phyloP scores from a whole-genome alignment of 2,329 filamentous ascomycete genomes.

The Chalara sp. region DNA sequence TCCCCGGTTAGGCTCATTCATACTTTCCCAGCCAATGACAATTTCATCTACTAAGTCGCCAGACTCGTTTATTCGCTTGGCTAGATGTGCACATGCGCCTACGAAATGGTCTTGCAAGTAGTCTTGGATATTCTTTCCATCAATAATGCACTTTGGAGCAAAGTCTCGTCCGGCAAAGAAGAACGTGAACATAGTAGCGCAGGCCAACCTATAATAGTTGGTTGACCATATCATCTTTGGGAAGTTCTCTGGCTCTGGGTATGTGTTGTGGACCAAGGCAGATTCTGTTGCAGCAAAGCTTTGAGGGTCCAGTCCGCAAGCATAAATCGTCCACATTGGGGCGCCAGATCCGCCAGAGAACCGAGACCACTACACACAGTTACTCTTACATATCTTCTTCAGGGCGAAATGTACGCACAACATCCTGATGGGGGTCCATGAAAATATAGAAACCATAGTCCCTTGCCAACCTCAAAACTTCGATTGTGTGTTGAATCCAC shows the following conservation, averaged over 20 bases:
- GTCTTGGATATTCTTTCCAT: conserved; percentile 93
- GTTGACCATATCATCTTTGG: conserved; percentile 99
- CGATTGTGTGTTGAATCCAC: conserved; percentile 87
- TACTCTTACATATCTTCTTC: conserved; percentile 15
- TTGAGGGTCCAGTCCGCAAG: conserved; percentile 82
- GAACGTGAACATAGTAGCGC: conserved; percentile 85
- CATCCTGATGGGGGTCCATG: conserved; percentile 98
- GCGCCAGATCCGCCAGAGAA: conserved; percentile 92
- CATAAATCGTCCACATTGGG: conserved; percentile 96
- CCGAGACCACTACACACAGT: conserved; percentile 64
- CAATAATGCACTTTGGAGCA: conserved; percentile 90
- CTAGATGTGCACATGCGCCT: conserved; percentile 71
- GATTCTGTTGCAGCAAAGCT: conserved; percentile 83
- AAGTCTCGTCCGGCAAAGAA: conserved; percentile 91
- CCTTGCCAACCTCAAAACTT: conserved; percentile 75
- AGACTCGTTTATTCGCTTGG: conserved; percentile 78
- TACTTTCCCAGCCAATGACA: conserved; percentile 90
- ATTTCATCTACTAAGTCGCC: conserved; percentile 81
- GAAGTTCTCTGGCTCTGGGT: conserved; percentile 74
- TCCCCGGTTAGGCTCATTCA: conserved; percentile 92
- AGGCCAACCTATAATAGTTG: conserved; percentile 84
- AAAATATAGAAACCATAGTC: conserved; percentile 92
- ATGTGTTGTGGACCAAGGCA: conserved; percentile 91
- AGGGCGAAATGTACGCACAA: conserved; percentile 50
- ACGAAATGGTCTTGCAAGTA: conserved; percentile 87